These are phyloP conservation scores for Triadica sebifera DNA, from an alignment of 345 rosid species.

Conservation along the genomic window DNA sequence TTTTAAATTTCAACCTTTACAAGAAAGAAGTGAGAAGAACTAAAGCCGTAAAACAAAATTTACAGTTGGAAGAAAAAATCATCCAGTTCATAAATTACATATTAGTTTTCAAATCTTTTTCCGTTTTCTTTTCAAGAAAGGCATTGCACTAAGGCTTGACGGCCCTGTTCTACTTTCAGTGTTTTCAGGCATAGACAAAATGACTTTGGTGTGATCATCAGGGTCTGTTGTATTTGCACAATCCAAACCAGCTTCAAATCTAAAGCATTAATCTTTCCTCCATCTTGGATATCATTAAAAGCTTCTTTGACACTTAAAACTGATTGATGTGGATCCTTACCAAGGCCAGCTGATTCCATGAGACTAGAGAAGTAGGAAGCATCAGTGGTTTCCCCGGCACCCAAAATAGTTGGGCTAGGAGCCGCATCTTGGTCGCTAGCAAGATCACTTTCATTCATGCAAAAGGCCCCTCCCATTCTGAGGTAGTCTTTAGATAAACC, in stretches of 20 bases:
- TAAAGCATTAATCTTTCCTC: neutral
- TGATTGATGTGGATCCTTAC: conserved; percentile 11
- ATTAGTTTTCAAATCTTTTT: conserved; percentile 37
- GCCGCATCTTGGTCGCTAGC: conserved; percentile 26
- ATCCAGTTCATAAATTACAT: neutral
- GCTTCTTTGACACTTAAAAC: conserved; percentile 17
- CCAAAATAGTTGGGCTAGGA: neutral
- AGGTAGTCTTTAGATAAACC: conserved; percentile 41
- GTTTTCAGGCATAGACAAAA: conserved; percentile 17
- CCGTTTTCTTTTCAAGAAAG: conserved; percentile 52
- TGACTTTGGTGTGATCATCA: conserved; percentile 21
- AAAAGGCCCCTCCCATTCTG: conserved; percentile 69
- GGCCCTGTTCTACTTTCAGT: conserved; percentile 11
- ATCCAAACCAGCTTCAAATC: conserved; percentile 17
- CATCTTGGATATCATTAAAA: conserved; percentile 1
- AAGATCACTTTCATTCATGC: conserved; percentile 47
- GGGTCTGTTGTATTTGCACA: conserved; percentile 14
- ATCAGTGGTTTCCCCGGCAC: conserved; percentile 6
- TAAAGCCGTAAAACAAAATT: neutral
- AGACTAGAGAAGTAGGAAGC: conserved; percentile 12
- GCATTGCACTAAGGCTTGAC: conserved; percentile 45
- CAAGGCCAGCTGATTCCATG: conserved; percentile 17
- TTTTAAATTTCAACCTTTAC: neutral
- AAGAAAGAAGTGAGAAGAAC: neutral
- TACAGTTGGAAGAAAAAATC: neutral